Conservation (phyloP, 305 asterid genomes). For the Galium porrigens region DNA sequence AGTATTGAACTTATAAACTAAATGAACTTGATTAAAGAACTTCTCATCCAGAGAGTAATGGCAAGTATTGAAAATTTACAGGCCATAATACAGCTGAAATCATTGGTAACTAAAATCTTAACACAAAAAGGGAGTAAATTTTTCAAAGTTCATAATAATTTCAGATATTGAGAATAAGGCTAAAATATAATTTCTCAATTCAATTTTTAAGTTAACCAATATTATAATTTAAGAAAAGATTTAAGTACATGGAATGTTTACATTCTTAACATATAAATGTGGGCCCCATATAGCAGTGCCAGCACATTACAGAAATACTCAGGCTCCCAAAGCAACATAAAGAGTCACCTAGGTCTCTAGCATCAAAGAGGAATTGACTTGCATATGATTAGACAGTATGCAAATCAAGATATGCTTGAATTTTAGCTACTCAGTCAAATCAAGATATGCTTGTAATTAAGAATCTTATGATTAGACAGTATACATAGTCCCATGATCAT, state of each 20-base stretch:
- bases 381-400: background rate
- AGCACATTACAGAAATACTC: background rate
- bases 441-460: too few relatives aligned
- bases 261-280: background rate
- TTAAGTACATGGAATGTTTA: background rate
- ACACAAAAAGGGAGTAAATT: background rate
- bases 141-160: background rate
- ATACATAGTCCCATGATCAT: too few relatives aligned
- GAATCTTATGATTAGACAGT: too few relatives aligned
- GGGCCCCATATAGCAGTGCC: background rate
- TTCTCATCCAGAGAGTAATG: background rate
- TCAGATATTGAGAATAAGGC: background rate
- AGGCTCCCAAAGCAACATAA: conserved; percentile 2
- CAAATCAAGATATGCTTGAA: background rate
- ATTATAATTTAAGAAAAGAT: background rate
- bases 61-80: background rate
- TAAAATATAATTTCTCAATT: background rate
- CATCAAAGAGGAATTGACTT: background rate
- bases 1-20: background rate
- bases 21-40: background rate
- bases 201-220: background rate
- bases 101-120: background rate
- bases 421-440: too few relatives aligned
- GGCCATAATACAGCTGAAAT: background rate
- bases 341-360: background rate